These are phyloP conservation scores for Yamadazyma takamatsuzukensis DNA, from an alignment of 805 yeast genomes.

Conservation along the genomic window DNA sequence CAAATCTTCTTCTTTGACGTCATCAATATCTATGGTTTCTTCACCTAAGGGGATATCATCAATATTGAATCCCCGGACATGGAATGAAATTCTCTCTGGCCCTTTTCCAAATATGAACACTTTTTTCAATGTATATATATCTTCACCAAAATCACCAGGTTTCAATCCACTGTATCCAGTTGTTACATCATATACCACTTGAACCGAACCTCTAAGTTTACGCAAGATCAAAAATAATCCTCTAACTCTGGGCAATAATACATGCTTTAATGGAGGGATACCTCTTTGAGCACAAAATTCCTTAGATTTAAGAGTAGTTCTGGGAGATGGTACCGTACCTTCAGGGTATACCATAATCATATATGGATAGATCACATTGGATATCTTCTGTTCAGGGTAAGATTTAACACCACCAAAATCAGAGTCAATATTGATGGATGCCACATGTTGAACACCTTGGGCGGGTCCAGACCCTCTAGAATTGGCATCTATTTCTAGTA, in stretches of 20 bases:
- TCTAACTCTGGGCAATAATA: constrained; percentile 76
- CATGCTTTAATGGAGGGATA: constrained; percentile 51
- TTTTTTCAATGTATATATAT: constrained; percentile 59
- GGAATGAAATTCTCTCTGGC: constrained; percentile 63
- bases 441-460: constrained; percentile 34
- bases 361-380: constrained; percentile 38
- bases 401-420: constrained; percentile 10
- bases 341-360: constrained; percentile 85
- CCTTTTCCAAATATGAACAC: constrained; percentile 68
- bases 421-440: constrained; percentile 20
- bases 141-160: constrained; percentile 69
- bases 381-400: constrained; percentile 30
- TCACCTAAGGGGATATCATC: constrained; percentile 59
- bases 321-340: constrained; percentile 79
- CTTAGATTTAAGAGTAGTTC: constrained; percentile 57
- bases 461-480: constrained; percentile 56
- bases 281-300: constrained; percentile 53
- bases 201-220: constrained; percentile 49
- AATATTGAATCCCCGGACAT: constrained; percentile 56
- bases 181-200: constrained; percentile 75
- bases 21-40: constrained; percentile 37
- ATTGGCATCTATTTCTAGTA: constrained; percentile 57
- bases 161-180: constrained; percentile 74
- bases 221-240: constrained; percentile 71
- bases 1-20: constrained; percentile 39